Conservation (phyloP, 345 rosid genomes). For the Arabidopsis suecica region DNA sequence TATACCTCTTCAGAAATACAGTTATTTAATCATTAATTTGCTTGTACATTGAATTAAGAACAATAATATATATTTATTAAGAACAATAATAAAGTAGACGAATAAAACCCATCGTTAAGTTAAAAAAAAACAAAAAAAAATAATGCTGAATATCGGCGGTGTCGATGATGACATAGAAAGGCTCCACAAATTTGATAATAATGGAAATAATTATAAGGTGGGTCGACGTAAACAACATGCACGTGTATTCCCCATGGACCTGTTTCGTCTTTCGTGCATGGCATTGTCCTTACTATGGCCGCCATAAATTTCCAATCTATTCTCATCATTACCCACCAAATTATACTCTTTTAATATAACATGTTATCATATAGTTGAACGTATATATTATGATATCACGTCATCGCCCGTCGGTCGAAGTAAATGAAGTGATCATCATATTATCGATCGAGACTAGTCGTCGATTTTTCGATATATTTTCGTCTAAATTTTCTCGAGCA, state of each 20-base stretch:
- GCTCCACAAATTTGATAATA: slow-evolving; percentile 38
- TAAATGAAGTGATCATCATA: neutral
- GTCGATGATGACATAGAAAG: slow-evolving; percentile 38
- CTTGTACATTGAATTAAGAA: neutral
- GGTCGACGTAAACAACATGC: slow-evolving; percentile 44
- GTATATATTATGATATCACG: neutral
- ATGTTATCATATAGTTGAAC: neutral
- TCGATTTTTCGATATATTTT: neutral
- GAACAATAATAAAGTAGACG: neutral
- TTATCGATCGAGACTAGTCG: neutral
- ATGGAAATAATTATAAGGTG: slow-evolving; percentile 39
- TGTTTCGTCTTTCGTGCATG: slow-evolving; percentile 50
- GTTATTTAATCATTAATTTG: neutral
- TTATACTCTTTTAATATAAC: slow-evolving; percentile 10
- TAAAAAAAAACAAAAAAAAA: neutral
- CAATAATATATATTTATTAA: neutral
- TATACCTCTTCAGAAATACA: neutral
- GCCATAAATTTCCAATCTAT: slow-evolving; percentile 34
- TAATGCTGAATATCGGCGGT: slow-evolving; percentile 30
- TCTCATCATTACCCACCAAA: slow-evolving; percentile 38
- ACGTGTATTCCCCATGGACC: slow-evolving; percentile 46
- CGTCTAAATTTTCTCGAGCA: neutral
- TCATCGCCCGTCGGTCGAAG: slow-evolving; percentile 11
- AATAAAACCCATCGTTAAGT: slow-evolving; percentile 8
- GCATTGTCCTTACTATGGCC: slow-evolving; percentile 37